phyloP scores from a whole-genome alignment of 768 basidiomycete genomes.

The Hebeloma cylindrosporum region DNA sequence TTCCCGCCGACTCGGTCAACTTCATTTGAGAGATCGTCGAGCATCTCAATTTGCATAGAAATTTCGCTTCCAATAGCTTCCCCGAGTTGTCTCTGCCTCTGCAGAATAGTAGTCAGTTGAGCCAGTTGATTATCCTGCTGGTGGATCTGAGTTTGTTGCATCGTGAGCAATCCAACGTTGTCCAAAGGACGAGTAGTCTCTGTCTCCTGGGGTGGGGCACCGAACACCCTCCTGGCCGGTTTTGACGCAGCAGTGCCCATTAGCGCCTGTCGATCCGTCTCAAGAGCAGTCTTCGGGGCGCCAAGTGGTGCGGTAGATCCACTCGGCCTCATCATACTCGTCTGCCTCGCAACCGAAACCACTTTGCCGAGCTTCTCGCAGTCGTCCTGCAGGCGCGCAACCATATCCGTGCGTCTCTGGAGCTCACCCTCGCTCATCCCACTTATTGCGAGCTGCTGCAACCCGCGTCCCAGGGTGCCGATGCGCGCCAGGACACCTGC shows the following conservation, averaged over 20 bases:
- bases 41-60: constrained; percentile 76
- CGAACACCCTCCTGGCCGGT: constrained; percentile 78
- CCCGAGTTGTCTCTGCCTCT: constrained; percentile 83
- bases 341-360: constrained; percentile 71
- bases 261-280: constrained; percentile 65
- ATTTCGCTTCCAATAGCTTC: constrained; percentile 85
- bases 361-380: constrained; percentile 86
- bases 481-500: constrained; percentile 77
- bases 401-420: constrained; percentile 85
- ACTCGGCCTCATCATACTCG: constrained; percentile 37
- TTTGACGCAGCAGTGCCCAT: constrained; percentile 46
- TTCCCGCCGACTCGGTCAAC: constrained; percentile 80
- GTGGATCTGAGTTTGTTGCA: constrained; percentile 80
- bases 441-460: constrained; percentile 60
- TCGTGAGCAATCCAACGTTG: constrained; percentile 71
- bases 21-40: constrained; percentile 75
- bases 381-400: constrained; percentile 85
- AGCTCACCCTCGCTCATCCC: constrained; percentile 93
- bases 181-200: constrained; percentile 86
- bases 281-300: constrained; percentile 43
- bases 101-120: constrained; percentile 76
- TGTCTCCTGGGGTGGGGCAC: constrained; percentile 74
- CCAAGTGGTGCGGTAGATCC: constrained; percentile 24
- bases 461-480: constrained; percentile 64
- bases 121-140: constrained; percentile 84